Base-by-base conservation (phyloP, 129 eudicot genomes). In the Chrysanthemum lavandulifolium region DNA sequence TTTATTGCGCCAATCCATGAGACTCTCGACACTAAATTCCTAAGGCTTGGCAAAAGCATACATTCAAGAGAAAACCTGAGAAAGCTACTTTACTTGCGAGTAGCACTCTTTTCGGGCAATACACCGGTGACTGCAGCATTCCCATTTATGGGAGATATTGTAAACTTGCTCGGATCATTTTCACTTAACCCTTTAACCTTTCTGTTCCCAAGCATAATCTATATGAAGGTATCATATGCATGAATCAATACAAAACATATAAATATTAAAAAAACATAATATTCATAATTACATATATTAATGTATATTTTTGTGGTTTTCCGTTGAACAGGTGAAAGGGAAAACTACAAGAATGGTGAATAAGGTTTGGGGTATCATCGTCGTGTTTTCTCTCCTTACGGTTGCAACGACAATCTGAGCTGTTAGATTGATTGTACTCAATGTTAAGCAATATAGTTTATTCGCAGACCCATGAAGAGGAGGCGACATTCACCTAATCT, bases 71-170 rank as follows among this genome's bases (percentile, higher is more conserved):
- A 76, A 74, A 85, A 85, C 76, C 76, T 85, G 50, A 67, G 59
- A 71, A 73, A 80, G 57, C 67, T 83, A 76, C 56, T 85, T 6
- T 60, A 36, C 57, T 52, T 85, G 16, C 82, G 87, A 29, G 86
- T 81, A 64, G 8, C 64, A 69, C 51, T 85, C 58, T 82, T 85
- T 45, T n/a, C 87, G 13, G 76, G 78, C 52, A 82, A 73, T 43
- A 82, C 90, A 15, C 33, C 76, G 9, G 90, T 82, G 79, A 66
- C 87, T 5, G 87, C 87, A 54, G 87, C 90, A 12, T 75, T 82
- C 65, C 90, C 90, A 16, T 85, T 85, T 55, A 85, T 85, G 84
- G 90, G 90, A 0, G 90, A 85, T 80, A 75, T 85, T 68, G 79
- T 80, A 27, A 85, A 82, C 79, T 72, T 85, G 56, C 52, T 76